Evolutionary conservation across 202 grass and related monocot genomes (phyloP), one percentile per base, ranked within the genome.

Genomic region (Cymbopogon flexuosus): DNA sequence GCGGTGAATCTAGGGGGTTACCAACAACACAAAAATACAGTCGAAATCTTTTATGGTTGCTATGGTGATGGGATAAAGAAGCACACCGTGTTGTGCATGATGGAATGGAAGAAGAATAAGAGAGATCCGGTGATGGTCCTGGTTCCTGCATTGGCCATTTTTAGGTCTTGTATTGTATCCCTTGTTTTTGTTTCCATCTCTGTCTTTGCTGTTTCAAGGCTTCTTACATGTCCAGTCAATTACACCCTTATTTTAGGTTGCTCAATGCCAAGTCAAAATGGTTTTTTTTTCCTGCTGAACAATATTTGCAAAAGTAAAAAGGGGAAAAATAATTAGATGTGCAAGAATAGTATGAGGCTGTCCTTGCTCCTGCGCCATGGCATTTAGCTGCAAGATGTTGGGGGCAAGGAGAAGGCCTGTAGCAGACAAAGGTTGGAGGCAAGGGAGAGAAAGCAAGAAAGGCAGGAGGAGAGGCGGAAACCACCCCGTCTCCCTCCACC

Each of bases 291-390:
- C 4, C 0, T n/a, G 6, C 11, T 1, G 37, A 81, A 67, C 4
- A 15, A 51, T 73, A 40, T 86, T 46, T 42, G 30, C 22, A 23
- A 59, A 22, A 13, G 3, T 2, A 11, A 47, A 59, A 81, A 33
- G 3, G 15, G 18, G 0, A 2, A 24, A 13, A 0, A 33, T 6
- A 34, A n/a, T 3, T 60, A 19, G 36, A 76, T 63, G 68, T 89
- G 73, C 76, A 87, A 90, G 65, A 90, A 87, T 87, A 90, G 84
- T 76, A 70, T 82, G 88, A 75, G 83, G 83, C 10, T 83, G 27
- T 75, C 62, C 33, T 79, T 86, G 43, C 59, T 62, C 79, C 49
- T 49, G 77, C n/a, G 67, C 62, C 60, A 61, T 72, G 57, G 30
- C 85, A 78, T 84, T 78, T 85, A 77, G 24, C 15, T 64, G 46